phyloP scores from a whole-genome alignment of 352 stramenopile species.

The Phytophthora boehmeriae region DNA sequence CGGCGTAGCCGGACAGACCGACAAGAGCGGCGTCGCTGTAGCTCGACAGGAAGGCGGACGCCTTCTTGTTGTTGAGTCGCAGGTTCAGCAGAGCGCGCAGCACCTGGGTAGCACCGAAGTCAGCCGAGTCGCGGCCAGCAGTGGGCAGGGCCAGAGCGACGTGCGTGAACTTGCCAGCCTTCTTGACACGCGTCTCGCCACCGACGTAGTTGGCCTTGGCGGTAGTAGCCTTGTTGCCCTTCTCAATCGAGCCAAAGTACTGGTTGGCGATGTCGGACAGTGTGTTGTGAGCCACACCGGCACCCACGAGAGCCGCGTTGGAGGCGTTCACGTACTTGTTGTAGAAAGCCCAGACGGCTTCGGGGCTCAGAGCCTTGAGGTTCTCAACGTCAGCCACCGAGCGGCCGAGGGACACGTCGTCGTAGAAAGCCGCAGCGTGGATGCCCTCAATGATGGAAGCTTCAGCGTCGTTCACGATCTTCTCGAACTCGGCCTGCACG shows the following conservation, averaged over 20 bases:
- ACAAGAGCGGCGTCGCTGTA: constrained; percentile 73
- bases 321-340: constrained; percentile 71
- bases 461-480: constrained; percentile 42
- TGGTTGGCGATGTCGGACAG: constrained; percentile 69
- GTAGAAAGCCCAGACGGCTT: constrained; percentile 65
- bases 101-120: constrained; percentile 67
- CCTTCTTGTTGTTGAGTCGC: constrained; percentile 71
- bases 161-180: constrained; percentile 62
- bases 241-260: constrained; percentile 59
- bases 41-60: constrained; percentile 59
- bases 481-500: constrained; percentile 58
- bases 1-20: constrained; percentile 63
- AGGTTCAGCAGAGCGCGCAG: constrained; percentile 64
- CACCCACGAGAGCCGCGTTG: constrained; percentile 65
- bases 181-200: constrained; percentile 81
- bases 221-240: constrained; percentile 28
- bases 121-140: constrained; percentile 44
- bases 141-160: constrained; percentile 76
- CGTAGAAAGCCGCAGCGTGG: constrained; percentile 83
- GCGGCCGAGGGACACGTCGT: constrained; percentile 75
- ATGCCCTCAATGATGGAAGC: constrained; percentile 62
- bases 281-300: constrained; percentile 63
- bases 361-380: constrained; percentile 50
- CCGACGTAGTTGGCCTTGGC: constrained; percentile 70
- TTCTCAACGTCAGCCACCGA: constrained; percentile 57